Conservation (phyloP, 2,329 filamentous ascomycete species). For the Pseudofabraea citricarpa region DNA sequence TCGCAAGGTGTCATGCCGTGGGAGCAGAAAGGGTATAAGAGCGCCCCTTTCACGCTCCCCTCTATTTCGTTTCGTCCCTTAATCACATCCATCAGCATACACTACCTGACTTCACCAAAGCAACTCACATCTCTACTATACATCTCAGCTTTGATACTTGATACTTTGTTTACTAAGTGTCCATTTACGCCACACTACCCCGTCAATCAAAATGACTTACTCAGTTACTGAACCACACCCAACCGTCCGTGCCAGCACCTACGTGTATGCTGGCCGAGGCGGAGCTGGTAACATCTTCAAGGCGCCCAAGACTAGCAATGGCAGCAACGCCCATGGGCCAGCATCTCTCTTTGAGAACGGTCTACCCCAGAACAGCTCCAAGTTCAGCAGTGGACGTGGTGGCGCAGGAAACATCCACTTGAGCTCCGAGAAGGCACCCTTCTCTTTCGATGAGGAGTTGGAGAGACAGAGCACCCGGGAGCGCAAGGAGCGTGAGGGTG, state of each 20-base stretch:
- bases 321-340: conserved; percentile 19
- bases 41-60: too few species aligned
- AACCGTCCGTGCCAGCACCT: conserved; percentile 15
- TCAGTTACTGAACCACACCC: conserved; percentile 27
- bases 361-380: conserved; percentile 18
- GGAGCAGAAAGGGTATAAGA: too few species aligned
- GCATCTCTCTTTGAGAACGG: conserved; percentile 22
- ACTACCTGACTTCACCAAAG: too few species aligned
- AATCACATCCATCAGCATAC: too few species aligned
- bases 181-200: conserved; percentile 1
- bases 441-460: conserved; percentile 29
- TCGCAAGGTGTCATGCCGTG: background rate
- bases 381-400: conserved; percentile 24
- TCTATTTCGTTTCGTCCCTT: too few species aligned
- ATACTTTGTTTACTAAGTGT: background rate
- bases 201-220: conserved; percentile 9
- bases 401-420: conserved; percentile 28
- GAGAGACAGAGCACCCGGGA: conserved; percentile 23
- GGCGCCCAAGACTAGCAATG: conserved; percentile 3
- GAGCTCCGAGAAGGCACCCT: conserved; percentile 20
- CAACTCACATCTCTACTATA: background rate
- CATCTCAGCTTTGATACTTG: too few species aligned
- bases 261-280: conserved; percentile 25
- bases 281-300: conserved; percentile 26
- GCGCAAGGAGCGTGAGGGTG: conserved; percentile 18